Evolutionary conservation across 306 rosid genomes (phyloP), one percentile per base, ranked within the genome.

Genomic region (Malus fusca): DNA sequence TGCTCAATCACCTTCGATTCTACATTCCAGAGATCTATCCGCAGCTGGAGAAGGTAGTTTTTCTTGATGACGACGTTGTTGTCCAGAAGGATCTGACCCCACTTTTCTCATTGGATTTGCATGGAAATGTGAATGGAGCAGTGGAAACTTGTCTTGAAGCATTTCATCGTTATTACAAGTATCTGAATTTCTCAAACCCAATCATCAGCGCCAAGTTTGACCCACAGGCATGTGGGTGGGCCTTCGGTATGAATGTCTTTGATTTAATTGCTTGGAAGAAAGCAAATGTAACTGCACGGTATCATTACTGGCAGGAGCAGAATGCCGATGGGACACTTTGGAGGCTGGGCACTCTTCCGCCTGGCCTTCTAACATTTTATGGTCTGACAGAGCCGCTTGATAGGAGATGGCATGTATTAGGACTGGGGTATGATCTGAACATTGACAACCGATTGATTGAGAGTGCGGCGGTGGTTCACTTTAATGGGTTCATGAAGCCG

Each of bases 81-180:
- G 97, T 90, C 74, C 99, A 92, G 84, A 96, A 96, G 91, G 99
- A 96, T 79, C 89, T 96, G 79, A 96, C 96, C 63, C 88, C 93
- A 17, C 99, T 96, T 77, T 96, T 96, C 85, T 96, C 98, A 0
- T 83, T 96, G 78, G 96, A 92, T 82, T 80, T 96, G 86, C 99
- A 96, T 83, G 97, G 96, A 69, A 90, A 96, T 77, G 99, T 96
- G 81, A 96, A 96, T 74, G 99, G 98, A 58, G 99, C 97, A 30
- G 99, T 96, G 75, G 99, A 96, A 81, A 96, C 99, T 81, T 96
- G 99, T 82, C 97, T 96, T 8, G 99, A 96, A 89, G 91, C 92
- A 8, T 96, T 88, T 82, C 99, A 96, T 73, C 93, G 99, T 53
- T 90, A 89, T 73, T 92, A 92, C 89, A 96, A 89, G 84, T 96